Percentiles rank a stretch among this genome's conserved stretches.
These are phyloP conservation scores for Vaccinium macrocarpon DNA, from an alignment of 148 eudicot species.

Conservation along the genomic window DNA sequence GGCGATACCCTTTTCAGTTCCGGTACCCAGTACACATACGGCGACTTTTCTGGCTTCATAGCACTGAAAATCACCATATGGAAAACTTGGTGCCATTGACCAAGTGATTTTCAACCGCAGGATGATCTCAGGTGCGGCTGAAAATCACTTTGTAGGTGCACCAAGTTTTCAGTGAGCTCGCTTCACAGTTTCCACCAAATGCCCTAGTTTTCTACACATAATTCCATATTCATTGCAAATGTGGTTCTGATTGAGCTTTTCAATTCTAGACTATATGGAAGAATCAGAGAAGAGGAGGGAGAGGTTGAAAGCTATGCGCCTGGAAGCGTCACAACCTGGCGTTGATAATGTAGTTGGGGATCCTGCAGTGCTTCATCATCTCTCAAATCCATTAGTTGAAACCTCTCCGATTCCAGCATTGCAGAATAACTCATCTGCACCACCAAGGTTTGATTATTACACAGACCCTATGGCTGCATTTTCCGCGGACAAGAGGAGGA, in stretches of 20 bases:
- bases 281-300: constrained; percentile 82
- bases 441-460: constrained; percentile 64
- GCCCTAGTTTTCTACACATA: too few relatives aligned
- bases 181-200: too few relatives aligned
- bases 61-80: too few relatives aligned
- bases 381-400: constrained; percentile 61
- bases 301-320: constrained; percentile 76
- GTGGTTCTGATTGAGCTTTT: not conserved
- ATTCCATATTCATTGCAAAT: not conserved
- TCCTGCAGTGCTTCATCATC: constrained; percentile 20
- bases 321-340: constrained; percentile 49
- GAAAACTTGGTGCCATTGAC: too few relatives aligned
- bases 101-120: too few relatives aligned
- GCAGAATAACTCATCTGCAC: constrained; percentile 7
- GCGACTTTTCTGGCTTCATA: too few relatives aligned
- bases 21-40: too few relatives aligned
- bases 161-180: too few relatives aligned
- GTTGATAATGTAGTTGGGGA: constrained; percentile 17
- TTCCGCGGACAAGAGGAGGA: constrained; percentile 44
- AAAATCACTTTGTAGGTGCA: too few relatives aligned
- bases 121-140: too few relatives aligned
- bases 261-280: constrained; percentile 47
- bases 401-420: constrained; percentile 22
- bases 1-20: too few relatives aligned
- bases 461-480: constrained; percentile 83